These are phyloP conservation scores for Pythium utonaiense DNA, from an alignment of 352 stramenopile genomes.

Conservation along the genomic window DNA sequence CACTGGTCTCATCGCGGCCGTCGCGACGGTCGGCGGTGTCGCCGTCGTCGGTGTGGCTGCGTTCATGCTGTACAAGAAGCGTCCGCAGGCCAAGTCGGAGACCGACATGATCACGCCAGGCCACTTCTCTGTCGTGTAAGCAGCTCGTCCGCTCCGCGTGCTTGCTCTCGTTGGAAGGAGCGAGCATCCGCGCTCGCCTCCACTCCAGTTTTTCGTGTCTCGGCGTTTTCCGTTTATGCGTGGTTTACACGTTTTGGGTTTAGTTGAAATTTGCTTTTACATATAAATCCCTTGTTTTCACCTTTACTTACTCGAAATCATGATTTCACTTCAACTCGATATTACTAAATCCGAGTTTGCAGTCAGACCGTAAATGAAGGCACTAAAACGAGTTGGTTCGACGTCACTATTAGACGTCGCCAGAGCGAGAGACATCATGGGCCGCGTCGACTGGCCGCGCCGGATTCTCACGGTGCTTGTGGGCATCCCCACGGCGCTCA, in stretches of 20 bases:
- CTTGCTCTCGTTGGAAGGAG: conserved; percentile 2
- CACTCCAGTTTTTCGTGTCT: background rate
- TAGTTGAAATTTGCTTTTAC: background rate
- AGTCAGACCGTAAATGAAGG: too few relatives aligned
- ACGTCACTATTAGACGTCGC: too few relatives aligned
- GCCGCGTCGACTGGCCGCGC: conserved; percentile 50
- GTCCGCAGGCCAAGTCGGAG: background rate
- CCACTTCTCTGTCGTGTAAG: conserved; percentile 17
- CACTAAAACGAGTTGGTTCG: too few relatives aligned
- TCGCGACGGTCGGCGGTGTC: conserved; percentile 14
- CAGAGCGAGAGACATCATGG: background rate
- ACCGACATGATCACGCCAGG: conserved; percentile 9
- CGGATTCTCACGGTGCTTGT: conserved; percentile 54
- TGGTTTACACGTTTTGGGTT: background rate
- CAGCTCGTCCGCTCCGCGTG: background rate
- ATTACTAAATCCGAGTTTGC: too few relatives aligned
- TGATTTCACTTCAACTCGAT: too few relatives aligned
- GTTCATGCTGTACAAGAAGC: conserved; percentile 20
- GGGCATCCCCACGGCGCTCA: conserved; percentile 53
- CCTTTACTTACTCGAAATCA: background rate
- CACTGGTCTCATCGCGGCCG: conserved; percentile 9
- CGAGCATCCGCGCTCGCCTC: background rate
- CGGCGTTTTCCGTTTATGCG: background rate
- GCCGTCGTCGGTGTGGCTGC: conserved; percentile 12
- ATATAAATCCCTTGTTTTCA: background rate